phyloP scores from a whole-genome alignment of 2,329 filamentous ascomycete genomes.

The Purpureocillium takamizusanense region DNA sequence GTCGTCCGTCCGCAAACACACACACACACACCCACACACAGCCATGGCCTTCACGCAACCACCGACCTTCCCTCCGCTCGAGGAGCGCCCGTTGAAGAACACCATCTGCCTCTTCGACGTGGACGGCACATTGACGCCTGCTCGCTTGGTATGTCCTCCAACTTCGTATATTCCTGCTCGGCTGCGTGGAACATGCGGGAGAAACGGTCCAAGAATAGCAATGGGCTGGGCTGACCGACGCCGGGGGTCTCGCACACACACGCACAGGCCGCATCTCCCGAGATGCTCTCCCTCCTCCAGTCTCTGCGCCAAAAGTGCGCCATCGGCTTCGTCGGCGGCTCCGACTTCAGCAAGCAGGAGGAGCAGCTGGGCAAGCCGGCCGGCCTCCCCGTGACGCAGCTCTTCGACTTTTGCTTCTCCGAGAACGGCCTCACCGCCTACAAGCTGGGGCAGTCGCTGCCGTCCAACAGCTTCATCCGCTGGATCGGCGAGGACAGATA shows the following conservation, averaged over 20 bases:
- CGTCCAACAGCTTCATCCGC: slow-evolving; percentile 78
- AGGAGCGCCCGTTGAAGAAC: slow-evolving; percentile 79
- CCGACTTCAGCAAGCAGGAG: slow-evolving; percentile 87
- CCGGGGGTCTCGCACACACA: too few relatives aligned
- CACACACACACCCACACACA: not conserved
- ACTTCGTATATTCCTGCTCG: not conserved
- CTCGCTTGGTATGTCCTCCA: slow-evolving; percentile 54
- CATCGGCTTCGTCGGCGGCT: slow-evolving; percentile 89
- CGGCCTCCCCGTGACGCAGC: slow-evolving; percentile 59
- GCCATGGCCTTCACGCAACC: slow-evolving; percentile 30
- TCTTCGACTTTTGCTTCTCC: slow-evolving; percentile 97
- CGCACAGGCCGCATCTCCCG: slow-evolving; percentile 60
- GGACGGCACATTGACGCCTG: slow-evolving; percentile 80
- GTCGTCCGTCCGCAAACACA: too few relatives aligned
- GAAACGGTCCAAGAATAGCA: too few relatives aligned
- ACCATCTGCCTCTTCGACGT: slow-evolving; percentile 96
- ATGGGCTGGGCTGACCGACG: too few relatives aligned
- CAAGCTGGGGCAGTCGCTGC: slow-evolving; percentile 68
- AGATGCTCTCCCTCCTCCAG: slow-evolving; percentile 76
- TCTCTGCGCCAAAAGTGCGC: slow-evolving; percentile 77
- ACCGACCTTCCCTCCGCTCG: slow-evolving; percentile 60
- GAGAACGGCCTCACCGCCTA: slow-evolving; percentile 94
- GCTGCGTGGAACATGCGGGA: too few relatives aligned
- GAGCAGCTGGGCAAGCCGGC: slow-evolving; percentile 73
- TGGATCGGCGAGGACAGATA: slow-evolving; percentile 81